phyloP scores from a whole-genome alignment of 306 rosid genomes.

The Quercus berberidifolia region DNA sequence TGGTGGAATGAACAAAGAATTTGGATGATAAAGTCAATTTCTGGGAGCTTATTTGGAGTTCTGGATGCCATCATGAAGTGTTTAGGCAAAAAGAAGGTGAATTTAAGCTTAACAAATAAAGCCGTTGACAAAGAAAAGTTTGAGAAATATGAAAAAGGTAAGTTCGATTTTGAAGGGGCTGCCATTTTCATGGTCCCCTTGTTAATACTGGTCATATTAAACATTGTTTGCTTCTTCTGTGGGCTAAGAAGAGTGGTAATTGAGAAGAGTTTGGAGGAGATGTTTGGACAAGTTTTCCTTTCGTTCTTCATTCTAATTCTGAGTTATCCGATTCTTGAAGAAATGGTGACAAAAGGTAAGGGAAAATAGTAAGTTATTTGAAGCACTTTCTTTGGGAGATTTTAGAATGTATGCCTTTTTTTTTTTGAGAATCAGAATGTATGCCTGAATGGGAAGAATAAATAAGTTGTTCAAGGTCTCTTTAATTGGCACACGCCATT shows the following conservation, averaged over 20 bases:
- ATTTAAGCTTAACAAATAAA: slow-evolving; percentile 36
- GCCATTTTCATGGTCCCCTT: slow-evolving; percentile 44
- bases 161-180: slow-evolving; percentile 49
- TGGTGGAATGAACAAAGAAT: slow-evolving; percentile 57
- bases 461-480: no score
- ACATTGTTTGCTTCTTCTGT: slow-evolving; percentile 21
- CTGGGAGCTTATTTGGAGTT: slow-evolving; percentile 24
- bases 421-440: no score
- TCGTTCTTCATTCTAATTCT: not conserved
- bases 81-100: slow-evolving; percentile 27
- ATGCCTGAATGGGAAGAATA: no score
- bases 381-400: no score
- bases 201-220: slow-evolving; percentile 26
- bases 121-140: slow-evolving; percentile 41
- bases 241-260: slow-evolving; percentile 8
- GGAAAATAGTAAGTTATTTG: no score
- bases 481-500: no score
- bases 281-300: slow-evolving; percentile 19
- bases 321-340: slow-evolving; percentile 12
- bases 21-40: slow-evolving; percentile 36
- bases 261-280: slow-evolving; percentile 7
- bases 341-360: not conserved
- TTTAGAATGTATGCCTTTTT: no score
- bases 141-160: slow-evolving; percentile 43
- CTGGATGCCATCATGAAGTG: slow-evolving; percentile 23